Evolutionary conservation across 2,329 filamentous ascomycete genomes (phyloP), one percentile per base, ranked within the genome.

Genomic region (Chrysoporthe cubensis): DNA sequence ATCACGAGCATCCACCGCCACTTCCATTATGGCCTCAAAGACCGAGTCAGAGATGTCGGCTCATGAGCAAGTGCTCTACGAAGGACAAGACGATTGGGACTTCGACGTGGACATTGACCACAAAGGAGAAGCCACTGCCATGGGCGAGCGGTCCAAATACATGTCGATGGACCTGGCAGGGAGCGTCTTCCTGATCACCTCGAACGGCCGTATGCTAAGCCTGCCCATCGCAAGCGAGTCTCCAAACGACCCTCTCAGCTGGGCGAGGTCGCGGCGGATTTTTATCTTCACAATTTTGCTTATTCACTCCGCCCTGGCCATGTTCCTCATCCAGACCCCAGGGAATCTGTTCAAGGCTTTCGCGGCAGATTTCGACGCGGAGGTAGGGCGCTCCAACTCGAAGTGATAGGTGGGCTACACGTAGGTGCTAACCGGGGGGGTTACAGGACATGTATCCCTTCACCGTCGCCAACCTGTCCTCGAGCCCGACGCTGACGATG

Each of bases 191-290:
- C 73, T 78, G 54, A 77, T 78, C 66, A 73, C 75, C 7, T 73
- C 74, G 4, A 74, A 75, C 62, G 77, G 77, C 37, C 66, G 72
- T 26, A 72, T 74, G 11, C 70, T 78, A 40, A 74, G 71, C 37
- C 72, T 78, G 16, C 77, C 76, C 34, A 76, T 78, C 59, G 76
- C 76, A 4, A 77, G 76, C 60, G 67, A 73, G 8, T 77, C 74
- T 14, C 73, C 69, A 3, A 48, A 68, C 26, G 76, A 78, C 57
- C 76, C 76, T 1, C 66, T 78, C 26, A 74, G 71, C 54, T 78
- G 76, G 75, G 71, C 69, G 46, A 48, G 61, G 32, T 26, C 63
- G 5, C 75, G 71, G 50, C 71, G 73, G 5, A 42, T 71, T 44
- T 40, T 69, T 5, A 71, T 71, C 8, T 43, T 75, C 14, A 9